phyloP scores from a whole-genome alignment of 441 rosid genomes.

The Adansonia rubrostipa region DNA sequence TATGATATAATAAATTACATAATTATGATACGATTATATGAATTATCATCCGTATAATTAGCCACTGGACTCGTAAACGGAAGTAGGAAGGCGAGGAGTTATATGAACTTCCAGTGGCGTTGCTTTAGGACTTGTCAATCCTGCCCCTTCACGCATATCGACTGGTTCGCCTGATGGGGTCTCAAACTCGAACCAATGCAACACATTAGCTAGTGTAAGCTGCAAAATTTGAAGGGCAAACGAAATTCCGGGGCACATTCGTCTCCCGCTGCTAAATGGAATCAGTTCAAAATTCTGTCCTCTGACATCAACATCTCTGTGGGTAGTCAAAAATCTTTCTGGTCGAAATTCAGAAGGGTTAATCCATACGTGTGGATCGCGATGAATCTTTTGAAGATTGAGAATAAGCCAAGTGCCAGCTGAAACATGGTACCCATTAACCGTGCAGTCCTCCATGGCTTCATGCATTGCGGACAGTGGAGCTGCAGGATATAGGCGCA shows the following conservation, averaged over 20 bases:
- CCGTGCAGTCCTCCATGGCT: slow-evolving; percentile 24
- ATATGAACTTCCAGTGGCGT: neutral
- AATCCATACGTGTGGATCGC: neutral
- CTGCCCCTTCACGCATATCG: neutral
- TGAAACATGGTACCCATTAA: slow-evolving; percentile 26
- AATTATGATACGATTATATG: neutral
- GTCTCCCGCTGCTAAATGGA: neutral
- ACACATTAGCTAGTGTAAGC: neutral
- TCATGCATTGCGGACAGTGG: slow-evolving; percentile 25
- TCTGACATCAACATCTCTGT: neutral
- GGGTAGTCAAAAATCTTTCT: neutral
- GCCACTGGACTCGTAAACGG: neutral
- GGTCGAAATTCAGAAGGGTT: neutral
- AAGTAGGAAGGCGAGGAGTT: neutral
- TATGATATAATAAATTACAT: no score
- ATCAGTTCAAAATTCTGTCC: neutral
- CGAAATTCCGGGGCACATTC: neutral
- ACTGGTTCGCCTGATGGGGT: neutral
- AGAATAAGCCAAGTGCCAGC: slow-evolving; percentile 26
- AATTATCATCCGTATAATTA: neutral
- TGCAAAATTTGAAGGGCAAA: neutral
- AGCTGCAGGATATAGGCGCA: slow-evolving; percentile 32
- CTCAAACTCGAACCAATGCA: neutral
- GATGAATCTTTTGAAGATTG: slow-evolving; percentile 15
- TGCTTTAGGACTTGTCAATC: neutral